A percentile compares a stretch with the other conserved stretches of the same genome.
These are phyloP conservation scores for Scleroderma citrinum DNA, from an alignment of 768 basidiomycete species.

Conservation along the genomic window DNA sequence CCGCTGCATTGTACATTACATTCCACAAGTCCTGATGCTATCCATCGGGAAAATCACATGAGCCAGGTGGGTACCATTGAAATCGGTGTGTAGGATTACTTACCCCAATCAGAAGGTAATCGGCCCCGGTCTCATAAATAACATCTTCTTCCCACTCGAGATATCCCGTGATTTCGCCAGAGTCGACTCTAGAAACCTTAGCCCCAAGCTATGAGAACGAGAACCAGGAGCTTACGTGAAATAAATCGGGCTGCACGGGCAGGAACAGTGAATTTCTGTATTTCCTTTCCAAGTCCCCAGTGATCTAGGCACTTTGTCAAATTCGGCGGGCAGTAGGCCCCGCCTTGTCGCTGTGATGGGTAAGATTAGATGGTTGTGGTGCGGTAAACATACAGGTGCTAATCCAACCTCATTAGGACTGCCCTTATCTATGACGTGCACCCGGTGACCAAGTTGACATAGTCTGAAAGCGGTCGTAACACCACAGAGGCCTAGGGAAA, in stretches of 20 bases:
- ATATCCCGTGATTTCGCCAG: constrained; percentile 39
- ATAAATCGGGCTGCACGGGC: constrained; percentile 21
- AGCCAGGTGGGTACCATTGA: background rate
- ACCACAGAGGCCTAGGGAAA: constrained; percentile 40
- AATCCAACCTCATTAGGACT: constrained; percentile 37
- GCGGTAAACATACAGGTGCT: background rate
- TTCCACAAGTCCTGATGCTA: constrained; percentile 52
- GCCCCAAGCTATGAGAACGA: background rate
- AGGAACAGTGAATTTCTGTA: constrained; percentile 31
- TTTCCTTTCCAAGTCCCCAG: constrained; percentile 48
- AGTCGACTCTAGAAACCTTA: constrained; percentile 31
- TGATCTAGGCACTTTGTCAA: constrained; percentile 50
- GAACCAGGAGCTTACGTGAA: constrained; percentile 11
- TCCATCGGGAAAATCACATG: background rate
- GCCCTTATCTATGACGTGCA: constrained; percentile 50
- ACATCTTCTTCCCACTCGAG: constrained; percentile 46
- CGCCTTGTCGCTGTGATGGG: constrained; percentile 30
- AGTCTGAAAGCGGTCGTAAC: constrained; percentile 56
- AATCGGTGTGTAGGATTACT: background rate
- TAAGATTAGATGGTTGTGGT: background rate
- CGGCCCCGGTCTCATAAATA: constrained; percentile 46
- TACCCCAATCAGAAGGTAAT: constrained; percentile 50
- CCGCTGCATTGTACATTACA: constrained; percentile 43
- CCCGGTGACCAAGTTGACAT: constrained; percentile 52
- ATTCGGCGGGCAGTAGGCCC: constrained; percentile 51